Percentiles rank a stretch among this genome's conserved stretches.
Evolutionary conservation across 768 basidiomycete genomes (phyloP).

Genomic region (Cystobasidium ongulense): DNA sequence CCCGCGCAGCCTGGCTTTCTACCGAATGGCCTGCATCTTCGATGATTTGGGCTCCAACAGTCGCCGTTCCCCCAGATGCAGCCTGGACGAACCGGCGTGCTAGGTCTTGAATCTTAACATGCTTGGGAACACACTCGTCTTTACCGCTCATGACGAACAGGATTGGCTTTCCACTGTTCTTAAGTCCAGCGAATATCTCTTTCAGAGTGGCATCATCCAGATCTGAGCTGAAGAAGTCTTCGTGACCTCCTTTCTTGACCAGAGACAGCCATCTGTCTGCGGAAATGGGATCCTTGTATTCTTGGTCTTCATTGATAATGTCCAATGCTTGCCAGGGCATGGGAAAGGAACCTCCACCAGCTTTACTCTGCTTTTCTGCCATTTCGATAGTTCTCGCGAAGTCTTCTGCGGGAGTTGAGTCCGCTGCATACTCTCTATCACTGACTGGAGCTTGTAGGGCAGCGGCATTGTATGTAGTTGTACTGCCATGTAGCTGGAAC

Average conservation of each 20-base stretch:
- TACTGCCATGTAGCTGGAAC: slow-evolving; percentile 6
- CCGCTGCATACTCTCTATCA: slow-evolving; percentile 22
- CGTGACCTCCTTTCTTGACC: slow-evolving; percentile 3
- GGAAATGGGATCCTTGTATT: slow-evolving; percentile 7
- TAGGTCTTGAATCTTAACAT: background rate
- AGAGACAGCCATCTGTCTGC: slow-evolving; percentile 9
- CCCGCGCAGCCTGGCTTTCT: background rate
- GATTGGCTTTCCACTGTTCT: background rate
- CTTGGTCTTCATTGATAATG: background rate
- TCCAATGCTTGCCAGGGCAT: background rate
- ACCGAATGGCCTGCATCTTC: background rate
- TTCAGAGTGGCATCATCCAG: slow-evolving; percentile 4
- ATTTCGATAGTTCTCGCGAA: background rate
- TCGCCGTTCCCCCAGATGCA: background rate
- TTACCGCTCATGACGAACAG: slow-evolving; percentile 4
- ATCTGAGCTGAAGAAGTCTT: slow-evolving; percentile 27
- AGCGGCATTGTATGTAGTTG: background rate
- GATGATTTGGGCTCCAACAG: background rate
- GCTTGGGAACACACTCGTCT: background rate
- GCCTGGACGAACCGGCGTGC: background rate
- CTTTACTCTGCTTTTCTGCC: background rate
- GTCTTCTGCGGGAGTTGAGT: background rate
- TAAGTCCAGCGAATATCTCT: background rate
- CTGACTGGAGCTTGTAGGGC: slow-evolving; percentile 23
- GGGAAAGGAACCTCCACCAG: slow-evolving; percentile 1